phyloP scores from a whole-genome alignment of 352 stramenopile genomes.

The Pythium periplocum region DNA sequence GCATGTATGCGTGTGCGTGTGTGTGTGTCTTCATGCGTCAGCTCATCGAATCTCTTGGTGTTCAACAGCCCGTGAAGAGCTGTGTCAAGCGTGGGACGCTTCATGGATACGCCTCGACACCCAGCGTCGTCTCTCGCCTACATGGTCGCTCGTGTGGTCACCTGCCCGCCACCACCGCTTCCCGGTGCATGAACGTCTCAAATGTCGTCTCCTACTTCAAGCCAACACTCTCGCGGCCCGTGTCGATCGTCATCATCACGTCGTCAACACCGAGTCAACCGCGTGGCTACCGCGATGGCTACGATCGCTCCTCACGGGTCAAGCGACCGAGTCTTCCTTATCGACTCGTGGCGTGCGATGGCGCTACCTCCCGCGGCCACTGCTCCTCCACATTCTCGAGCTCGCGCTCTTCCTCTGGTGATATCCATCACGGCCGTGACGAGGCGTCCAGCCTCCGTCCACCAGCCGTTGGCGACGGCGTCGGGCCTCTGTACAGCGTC shows the following conservation, averaged over 20 bases:
- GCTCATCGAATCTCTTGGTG: background rate
- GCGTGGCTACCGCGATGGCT: too few relatives aligned
- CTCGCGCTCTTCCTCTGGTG: constrained; percentile 55
- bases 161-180: constrained; percentile 46
- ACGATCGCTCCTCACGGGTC: too few relatives aligned
- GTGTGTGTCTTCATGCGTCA: too few relatives aligned
- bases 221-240: background rate
- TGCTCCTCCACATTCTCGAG: constrained; percentile 47
- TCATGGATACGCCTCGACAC: constrained; percentile 36
- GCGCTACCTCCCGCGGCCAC: constrained; percentile 28
- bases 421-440: constrained; percentile 1
- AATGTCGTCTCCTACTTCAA: constrained; percentile 45
- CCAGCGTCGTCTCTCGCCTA: constrained; percentile 35
- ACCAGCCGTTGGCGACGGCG: too few relatives aligned
- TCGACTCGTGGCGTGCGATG: constrained; percentile 18
- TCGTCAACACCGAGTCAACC: background rate
- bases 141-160: constrained; percentile 59
- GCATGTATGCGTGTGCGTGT: too few relatives aligned
- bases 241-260: background rate
- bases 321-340: too few relatives aligned
- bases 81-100: constrained; percentile 16
- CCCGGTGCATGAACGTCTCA: constrained; percentile 40
- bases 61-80: constrained; percentile 20
- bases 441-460: too few relatives aligned
- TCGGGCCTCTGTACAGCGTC: too few relatives aligned